These are phyloP conservation scores for Aspergillus japonicus DNA, from an alignment of 2,329 filamentous ascomycete genomes.

Conservation along the genomic window DNA sequence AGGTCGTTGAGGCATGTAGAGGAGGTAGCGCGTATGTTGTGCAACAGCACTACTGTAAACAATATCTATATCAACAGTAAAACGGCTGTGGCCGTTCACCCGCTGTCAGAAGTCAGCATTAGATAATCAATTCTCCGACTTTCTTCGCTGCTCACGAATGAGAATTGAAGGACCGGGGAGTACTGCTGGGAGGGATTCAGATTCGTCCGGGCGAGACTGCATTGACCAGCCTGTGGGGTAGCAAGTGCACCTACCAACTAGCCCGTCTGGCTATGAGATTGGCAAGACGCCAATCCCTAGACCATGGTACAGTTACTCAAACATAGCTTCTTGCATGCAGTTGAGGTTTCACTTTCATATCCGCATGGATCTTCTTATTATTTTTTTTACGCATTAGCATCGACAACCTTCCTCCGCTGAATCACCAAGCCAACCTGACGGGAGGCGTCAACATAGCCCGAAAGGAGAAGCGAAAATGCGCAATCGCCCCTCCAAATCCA, in stretches of 20 bases:
- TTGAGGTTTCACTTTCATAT: neutral
- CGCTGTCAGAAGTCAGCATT: neutral
- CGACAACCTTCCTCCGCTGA: too few relatives aligned
- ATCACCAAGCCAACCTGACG: too few relatives aligned
- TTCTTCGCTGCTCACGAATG: neutral
- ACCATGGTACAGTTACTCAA: neutral
- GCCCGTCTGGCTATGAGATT: neutral
- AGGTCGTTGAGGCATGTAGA: neutral
- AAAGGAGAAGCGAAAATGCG: neutral
- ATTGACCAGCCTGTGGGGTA: neutral
- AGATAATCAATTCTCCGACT: constrained; percentile 16
- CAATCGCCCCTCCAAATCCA: neutral
- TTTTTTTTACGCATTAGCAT: neutral
- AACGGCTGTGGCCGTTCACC: neutral
- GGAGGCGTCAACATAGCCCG: neutral
- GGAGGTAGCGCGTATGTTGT: constrained; percentile 14
- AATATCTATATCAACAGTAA: neutral
- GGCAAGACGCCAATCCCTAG: neutral
- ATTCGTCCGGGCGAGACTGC: neutral
- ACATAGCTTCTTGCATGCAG: neutral
- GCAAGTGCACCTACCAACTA: neutral
- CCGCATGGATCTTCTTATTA: neutral
- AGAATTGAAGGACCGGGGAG: neutral
- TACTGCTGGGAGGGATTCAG: neutral
- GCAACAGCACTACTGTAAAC: constrained; percentile 8